phyloP scores from a whole-genome alignment of 352 stramenopile genomes.

The Blastocystis hominis region DNA sequence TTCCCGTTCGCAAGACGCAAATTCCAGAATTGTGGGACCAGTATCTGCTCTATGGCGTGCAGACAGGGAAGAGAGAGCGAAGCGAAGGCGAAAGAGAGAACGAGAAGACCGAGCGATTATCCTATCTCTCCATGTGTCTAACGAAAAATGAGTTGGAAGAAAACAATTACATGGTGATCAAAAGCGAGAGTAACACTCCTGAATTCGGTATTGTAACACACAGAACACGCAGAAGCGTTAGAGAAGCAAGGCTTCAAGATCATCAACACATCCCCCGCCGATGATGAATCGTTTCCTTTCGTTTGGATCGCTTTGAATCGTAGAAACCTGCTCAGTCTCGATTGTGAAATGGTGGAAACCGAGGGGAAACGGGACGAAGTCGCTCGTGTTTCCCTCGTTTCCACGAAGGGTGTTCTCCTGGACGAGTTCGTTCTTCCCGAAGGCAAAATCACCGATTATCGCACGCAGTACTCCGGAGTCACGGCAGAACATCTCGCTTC shows the following conservation, averaged over 20 bases:
- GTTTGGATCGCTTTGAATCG: neutral
- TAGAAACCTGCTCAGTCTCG: neutral
- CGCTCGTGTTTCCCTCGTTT: neutral
- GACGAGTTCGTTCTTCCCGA: slow-evolving; percentile 23
- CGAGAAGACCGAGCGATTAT: neutral
- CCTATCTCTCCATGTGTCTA: slow-evolving; percentile 20
- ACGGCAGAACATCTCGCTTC: neutral
- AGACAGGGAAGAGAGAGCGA: neutral
- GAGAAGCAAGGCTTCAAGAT: neutral
- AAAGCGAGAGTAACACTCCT: neutral
- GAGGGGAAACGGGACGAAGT: slow-evolving; percentile 7
- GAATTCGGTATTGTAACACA: neutral
- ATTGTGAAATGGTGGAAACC: slow-evolving; percentile 52
- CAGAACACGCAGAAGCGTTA: neutral
- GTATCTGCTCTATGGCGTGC: slow-evolving; percentile 37
- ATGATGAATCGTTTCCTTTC: neutral
- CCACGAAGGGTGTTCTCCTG: neutral
- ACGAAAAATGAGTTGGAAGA: neutral
- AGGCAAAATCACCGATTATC: slow-evolving; percentile 32
- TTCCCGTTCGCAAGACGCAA: slow-evolving; percentile 16
- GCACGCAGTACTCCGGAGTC: slow-evolving; percentile 20
- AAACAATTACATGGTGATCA: slow-evolving; percentile 44
- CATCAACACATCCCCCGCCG: neutral
- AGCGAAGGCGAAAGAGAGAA: neutral
- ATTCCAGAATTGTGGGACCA: neutral